Base-by-base conservation (phyloP, 1,139 yeast species). In the Yarrowia galli region DNA sequence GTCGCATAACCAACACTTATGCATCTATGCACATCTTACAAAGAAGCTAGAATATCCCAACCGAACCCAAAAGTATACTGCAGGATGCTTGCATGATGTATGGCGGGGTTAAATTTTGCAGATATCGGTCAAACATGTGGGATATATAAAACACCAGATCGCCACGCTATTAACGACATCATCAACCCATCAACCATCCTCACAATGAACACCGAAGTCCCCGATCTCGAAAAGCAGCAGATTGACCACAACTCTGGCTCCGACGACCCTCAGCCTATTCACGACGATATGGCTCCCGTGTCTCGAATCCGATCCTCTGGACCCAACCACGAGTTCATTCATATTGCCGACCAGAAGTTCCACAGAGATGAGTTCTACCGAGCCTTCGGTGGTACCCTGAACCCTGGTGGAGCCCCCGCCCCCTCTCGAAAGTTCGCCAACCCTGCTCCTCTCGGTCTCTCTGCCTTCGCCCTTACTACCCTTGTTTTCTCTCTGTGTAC, bases 371-470 rank as follows among this genome's bases (percentile, higher is more conserved):
- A 89, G 67, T 82, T 89, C 71, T 79, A 82, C 67, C 78, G 79
- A 43, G 93, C 93, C n/a, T 89, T 89, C 73, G 95, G 92, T 73
- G 93, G 93, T 85, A 81, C 85, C 42, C 72, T 88, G 76, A 87
- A 85, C 73, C 83, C 92, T 22, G 92, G 91, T 75, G 79, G 83
- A 69, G 75, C 85, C 28, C 85, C 87, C 46, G 86, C 90, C 48
- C 87, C 96, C 40, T 81, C 84, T 65, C 86, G 89, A 77, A 84
- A 87, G 77, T 88, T 91, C 76, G 97, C 89, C 70, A 92, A 92
- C 77, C 96, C 97, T 56, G 91, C 96, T 65, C 97, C 97, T 2
- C 82, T 92, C 68, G 97, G 97, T 16, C 82, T 92, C 71, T 84
- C 87, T 65, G 96, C 91, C 5, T 92, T 92, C 75, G 97, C 96